These are phyloP conservation scores for Phytophthora melonis DNA, from an alignment of 352 stramenopile genomes.

Conservation along the genomic window DNA sequence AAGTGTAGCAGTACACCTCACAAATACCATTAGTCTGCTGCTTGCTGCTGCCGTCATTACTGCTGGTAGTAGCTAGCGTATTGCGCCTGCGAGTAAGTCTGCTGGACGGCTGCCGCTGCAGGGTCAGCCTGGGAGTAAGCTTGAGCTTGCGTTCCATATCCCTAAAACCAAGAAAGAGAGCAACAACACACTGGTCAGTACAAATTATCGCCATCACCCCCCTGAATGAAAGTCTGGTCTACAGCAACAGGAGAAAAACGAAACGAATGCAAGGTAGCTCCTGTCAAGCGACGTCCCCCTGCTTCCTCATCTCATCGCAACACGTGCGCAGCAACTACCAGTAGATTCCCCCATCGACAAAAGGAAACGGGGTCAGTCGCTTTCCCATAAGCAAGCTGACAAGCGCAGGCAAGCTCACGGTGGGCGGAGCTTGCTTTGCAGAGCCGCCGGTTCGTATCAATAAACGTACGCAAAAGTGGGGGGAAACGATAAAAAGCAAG, in stretches of 20 bases:
- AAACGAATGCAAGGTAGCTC: slow-evolving; percentile 39
- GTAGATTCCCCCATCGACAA: slow-evolving; percentile 31
- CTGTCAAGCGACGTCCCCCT: slow-evolving; percentile 39
- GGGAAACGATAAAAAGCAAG: slow-evolving; percentile 28
- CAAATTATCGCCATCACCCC: slow-evolving; percentile 9
- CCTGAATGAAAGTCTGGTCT: slow-evolving; percentile 28
- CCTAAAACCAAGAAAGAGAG: slow-evolving; percentile 44
- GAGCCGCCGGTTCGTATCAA: slow-evolving; percentile 21
- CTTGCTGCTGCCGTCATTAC: slow-evolving; percentile 27
- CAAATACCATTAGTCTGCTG: not conserved
- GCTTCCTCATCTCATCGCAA: slow-evolving; percentile 36
- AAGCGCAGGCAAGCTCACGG: slow-evolving; percentile 24
- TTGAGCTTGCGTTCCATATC: slow-evolving; percentile 60
- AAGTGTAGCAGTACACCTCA: not conserved
- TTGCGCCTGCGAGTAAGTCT: slow-evolving; percentile 62
- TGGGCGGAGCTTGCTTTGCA: slow-evolving; percentile 19
- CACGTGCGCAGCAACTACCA: slow-evolving; percentile 37
- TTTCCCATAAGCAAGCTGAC: slow-evolving; percentile 27
- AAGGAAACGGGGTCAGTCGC: slow-evolving; percentile 43
- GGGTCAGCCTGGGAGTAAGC: slow-evolving; percentile 55
- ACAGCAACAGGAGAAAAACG: slow-evolving; percentile 20
- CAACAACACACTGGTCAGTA: slow-evolving; percentile 32
- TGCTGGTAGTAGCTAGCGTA: slow-evolving; percentile 81
- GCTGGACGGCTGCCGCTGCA: slow-evolving; percentile 33
- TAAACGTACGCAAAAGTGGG: slow-evolving; percentile 31